phyloP scores from a whole-genome alignment of 305 asterid genomes.

The Andrographis paniculata region DNA sequence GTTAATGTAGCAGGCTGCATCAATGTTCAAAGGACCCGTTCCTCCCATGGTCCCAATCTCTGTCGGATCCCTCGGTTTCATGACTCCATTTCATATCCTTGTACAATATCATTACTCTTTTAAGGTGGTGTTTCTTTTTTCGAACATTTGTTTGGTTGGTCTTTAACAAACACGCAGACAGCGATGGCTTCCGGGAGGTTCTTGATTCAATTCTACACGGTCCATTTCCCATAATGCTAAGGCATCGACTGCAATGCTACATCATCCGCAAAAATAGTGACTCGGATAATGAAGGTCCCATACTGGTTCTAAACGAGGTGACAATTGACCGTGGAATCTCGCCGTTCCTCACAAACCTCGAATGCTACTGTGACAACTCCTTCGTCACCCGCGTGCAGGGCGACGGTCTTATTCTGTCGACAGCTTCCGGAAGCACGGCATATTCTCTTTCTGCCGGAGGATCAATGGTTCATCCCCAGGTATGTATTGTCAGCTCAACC shows the following conservation, averaged over 20 bases:
- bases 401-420: slow-evolving; percentile 87
- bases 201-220: slow-evolving; percentile 63
- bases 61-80: slow-evolving; percentile 95
- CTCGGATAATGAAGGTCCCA: slow-evolving; percentile 73
- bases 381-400: slow-evolving; percentile 95
- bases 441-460: slow-evolving; percentile 99
- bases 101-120: background rate
- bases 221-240: slow-evolving; percentile 73
- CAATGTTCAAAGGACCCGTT: slow-evolving; percentile 99
- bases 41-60: slow-evolving; percentile 97
- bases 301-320: slow-evolving; percentile 85
- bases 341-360: slow-evolving; percentile 86
- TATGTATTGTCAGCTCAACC: slow-evolving; percentile 20
- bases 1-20: slow-evolving; percentile 69
- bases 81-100: slow-evolving; percentile 98
- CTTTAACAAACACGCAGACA: slow-evolving; percentile 60
- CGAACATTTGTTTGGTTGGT: slow-evolving; percentile 15
- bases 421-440: slow-evolving; percentile 98
- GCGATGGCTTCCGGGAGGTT: slow-evolving; percentile 73
- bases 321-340: slow-evolving; percentile 97
- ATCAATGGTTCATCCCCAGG: slow-evolving; percentile 99
- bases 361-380: slow-evolving; percentile 87
- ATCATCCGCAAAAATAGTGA: slow-evolving; percentile 70
- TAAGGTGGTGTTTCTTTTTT: slow-evolving; percentile 6
- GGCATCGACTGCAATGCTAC: slow-evolving; percentile 92